Conservation (phyloP, 129 eudicot species). For the Apium graveolens region DNA sequence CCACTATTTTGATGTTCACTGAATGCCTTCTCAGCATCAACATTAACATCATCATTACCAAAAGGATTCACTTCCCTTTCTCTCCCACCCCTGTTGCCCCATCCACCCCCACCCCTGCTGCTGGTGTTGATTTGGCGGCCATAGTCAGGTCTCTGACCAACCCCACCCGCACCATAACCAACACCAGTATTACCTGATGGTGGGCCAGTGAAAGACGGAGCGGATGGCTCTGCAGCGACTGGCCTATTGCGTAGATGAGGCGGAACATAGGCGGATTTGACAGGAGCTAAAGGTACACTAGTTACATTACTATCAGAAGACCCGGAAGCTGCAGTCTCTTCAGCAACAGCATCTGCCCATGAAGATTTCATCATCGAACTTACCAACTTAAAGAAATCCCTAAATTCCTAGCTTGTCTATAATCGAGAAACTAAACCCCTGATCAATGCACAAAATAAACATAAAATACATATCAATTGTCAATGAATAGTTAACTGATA, state of each 20-base stretch:
- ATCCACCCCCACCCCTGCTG: slow-evolving; percentile 21
- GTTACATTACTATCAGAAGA: slow-evolving; percentile 34
- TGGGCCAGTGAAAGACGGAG: slow-evolving; percentile 30
- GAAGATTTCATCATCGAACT: slow-evolving; percentile 49
- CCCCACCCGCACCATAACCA: slow-evolving; percentile 29
- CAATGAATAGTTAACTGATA: neutral
- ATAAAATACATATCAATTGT: neutral
- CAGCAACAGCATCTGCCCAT: slow-evolving; percentile 73
- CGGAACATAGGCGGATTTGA: slow-evolving; percentile 73
- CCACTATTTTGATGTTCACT: slow-evolving; percentile 53
- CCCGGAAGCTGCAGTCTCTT: slow-evolving; percentile 49
- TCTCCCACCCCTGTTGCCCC: slow-evolving; percentile 31
- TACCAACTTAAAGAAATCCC: neutral
- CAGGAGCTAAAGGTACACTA: slow-evolving; percentile 32
- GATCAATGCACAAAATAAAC: slow-evolving; percentile 1
- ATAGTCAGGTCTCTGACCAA: slow-evolving; percentile 41
- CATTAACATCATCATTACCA: slow-evolving; percentile 29
- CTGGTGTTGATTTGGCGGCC: slow-evolving; percentile 28
- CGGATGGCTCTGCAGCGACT: slow-evolving; percentile 27
- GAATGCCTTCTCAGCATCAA: slow-evolving; percentile 24
- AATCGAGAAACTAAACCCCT: neutral
- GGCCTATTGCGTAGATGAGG: slow-evolving; percentile 71
- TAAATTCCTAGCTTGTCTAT: neutral
- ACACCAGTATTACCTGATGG: slow-evolving; percentile 38
- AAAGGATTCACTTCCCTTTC: slow-evolving; percentile 46